Conservation (phyloP, 768 basidiomycete genomes). For the Collybia sordida region DNA sequence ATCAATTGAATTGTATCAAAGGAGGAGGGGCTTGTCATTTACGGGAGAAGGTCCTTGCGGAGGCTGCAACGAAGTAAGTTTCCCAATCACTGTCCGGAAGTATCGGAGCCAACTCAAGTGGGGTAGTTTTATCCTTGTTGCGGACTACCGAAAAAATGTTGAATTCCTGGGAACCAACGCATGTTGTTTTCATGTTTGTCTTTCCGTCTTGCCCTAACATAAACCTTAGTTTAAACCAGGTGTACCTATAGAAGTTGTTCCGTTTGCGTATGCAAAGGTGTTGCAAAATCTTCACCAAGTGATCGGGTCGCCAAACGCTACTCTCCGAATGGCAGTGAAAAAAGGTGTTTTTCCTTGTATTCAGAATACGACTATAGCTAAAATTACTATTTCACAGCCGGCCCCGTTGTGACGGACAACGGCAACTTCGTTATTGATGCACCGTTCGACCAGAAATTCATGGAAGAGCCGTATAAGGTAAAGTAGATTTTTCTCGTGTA, state of each 20-base stretch:
- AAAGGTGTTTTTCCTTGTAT: constrained; percentile 40
- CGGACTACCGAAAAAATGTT: constrained; percentile 95
- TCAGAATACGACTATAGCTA: background rate
- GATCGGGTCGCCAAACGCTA: constrained; percentile 67
- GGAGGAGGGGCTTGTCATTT: constrained; percentile 97
- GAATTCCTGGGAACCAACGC: constrained; percentile 80
- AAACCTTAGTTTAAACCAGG: constrained; percentile 72
- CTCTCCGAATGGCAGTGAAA: constrained; percentile 90
- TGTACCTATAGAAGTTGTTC: constrained; percentile 95
- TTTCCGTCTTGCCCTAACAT: background rate
- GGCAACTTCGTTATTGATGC: constrained; percentile 98
- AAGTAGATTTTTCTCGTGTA: constrained; percentile 9
- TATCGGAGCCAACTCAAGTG: background rate
- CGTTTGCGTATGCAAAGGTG: constrained; percentile 92
- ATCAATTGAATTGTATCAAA: constrained; percentile 89
- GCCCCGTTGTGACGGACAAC: constrained; percentile 96
- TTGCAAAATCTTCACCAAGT: constrained; percentile 63
- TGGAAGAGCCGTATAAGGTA: constrained; percentile 68
- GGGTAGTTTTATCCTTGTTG: constrained; percentile 81
- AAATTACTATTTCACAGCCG: constrained; percentile 49
- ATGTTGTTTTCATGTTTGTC: constrained; percentile 25
- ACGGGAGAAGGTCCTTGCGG: constrained; percentile 96
- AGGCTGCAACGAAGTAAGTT: constrained; percentile 83
- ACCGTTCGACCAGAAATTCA: constrained; percentile 71
- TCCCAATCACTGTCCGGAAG: background rate